phyloP scores from a whole-genome alignment of 805 yeast species.

The Wickerhamiella sorbophila region DNA sequence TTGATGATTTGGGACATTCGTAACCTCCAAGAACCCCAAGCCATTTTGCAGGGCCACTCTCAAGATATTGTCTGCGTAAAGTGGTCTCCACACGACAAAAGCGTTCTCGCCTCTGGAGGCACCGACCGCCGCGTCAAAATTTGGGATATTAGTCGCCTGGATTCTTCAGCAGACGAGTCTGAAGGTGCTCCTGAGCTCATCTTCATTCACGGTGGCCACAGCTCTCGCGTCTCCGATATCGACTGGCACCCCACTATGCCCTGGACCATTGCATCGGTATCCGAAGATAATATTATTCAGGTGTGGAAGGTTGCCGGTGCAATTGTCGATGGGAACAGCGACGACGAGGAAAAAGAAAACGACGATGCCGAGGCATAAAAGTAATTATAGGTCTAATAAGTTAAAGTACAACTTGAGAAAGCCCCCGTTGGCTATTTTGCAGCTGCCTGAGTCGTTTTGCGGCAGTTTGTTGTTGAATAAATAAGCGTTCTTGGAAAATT shows the following conservation, averaged over 20 bases:
- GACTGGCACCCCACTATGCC: constrained; percentile 50
- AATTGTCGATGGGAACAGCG: constrained; percentile 29
- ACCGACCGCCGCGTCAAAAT: constrained; percentile 56
- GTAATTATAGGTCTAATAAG: not conserved
- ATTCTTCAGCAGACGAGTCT: constrained; percentile 39
- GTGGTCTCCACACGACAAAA: constrained; percentile 38
- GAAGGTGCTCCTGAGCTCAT: constrained; percentile 62
- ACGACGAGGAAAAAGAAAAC: constrained; percentile 16
- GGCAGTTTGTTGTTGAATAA: not conserved
- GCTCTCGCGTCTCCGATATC: constrained; percentile 50
- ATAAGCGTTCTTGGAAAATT: not conserved
- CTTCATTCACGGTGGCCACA: constrained; percentile 82
- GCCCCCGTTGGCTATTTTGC: not conserved
- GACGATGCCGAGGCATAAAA: not conserved
- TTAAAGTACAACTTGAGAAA: not conserved
- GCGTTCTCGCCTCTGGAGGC: constrained; percentile 40
- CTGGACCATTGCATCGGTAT: constrained; percentile 49
- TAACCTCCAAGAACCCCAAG: constrained; percentile 40
- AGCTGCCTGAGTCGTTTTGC: not conserved
- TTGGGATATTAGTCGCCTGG: constrained; percentile 57
- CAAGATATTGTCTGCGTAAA: constrained; percentile 41
- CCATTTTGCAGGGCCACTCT: constrained; percentile 55
- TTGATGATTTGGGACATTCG: constrained; percentile 65
- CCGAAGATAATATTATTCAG: constrained; percentile 63
- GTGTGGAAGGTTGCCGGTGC: constrained; percentile 56